Evolutionary conservation across 2,329 filamentous ascomycete genomes (phyloP).

Genomic region (Periglandula ipomoeae): DNA sequence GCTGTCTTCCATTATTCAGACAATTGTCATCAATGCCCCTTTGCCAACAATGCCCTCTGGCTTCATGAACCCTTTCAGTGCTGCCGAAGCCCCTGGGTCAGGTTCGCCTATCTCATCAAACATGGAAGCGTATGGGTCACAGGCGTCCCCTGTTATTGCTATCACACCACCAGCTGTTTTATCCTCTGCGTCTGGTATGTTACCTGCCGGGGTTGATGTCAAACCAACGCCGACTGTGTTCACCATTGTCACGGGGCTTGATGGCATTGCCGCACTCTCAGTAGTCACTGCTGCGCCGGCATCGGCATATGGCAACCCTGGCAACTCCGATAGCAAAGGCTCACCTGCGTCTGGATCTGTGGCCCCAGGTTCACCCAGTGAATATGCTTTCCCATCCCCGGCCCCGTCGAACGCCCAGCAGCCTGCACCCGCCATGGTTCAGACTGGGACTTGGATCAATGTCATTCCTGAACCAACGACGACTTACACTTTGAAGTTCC

Average conservation of each 20-base stretch:
- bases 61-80: constrained; percentile 10
- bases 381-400: constrained; percentile 15
- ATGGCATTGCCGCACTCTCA: constrained; percentile 15
- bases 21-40: constrained; percentile 19
- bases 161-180: constrained; percentile 11
- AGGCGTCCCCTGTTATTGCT: constrained; percentile 1
- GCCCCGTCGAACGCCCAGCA: constrained; percentile 14
- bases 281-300: constrained; percentile 10
- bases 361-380: constrained; percentile 9
- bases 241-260: constrained; percentile 16
- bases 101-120: constrained; percentile 11
- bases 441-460: constrained; percentile 31
- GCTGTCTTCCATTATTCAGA: constrained; percentile 22
- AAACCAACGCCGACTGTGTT: constrained; percentile 16
- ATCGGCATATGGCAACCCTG: constrained; percentile 11
- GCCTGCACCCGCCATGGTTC: constrained; percentile 13
- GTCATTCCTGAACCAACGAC: constrained; percentile 29
- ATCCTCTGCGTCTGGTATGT: constrained; percentile 13
- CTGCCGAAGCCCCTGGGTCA: constrained; percentile 5
- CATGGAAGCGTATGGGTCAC: constrained; percentile 19
- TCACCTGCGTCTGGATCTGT: constrained; percentile 9
- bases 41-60: constrained; percentile 10
- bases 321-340: constrained; percentile 10
- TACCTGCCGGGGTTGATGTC: constrained; percentile 14
- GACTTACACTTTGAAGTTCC: constrained; percentile 30